Base-by-base conservation (phyloP, 176 grass and related monocot genomes). In the Musa acuminata region DNA sequence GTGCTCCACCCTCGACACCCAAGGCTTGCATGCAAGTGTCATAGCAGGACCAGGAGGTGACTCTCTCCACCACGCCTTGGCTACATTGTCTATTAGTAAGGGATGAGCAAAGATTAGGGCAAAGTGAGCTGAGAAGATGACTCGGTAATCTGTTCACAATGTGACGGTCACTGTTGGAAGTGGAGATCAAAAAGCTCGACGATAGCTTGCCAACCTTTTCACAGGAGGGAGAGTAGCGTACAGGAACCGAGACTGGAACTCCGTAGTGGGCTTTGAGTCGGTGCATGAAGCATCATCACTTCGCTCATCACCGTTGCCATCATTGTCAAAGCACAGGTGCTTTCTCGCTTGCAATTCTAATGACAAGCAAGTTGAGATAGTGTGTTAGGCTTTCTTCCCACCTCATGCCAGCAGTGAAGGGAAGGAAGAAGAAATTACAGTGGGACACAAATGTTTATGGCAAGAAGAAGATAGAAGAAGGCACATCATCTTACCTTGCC, bases 21-120 rank as follows among this genome's bases (percentile, higher is more conserved):
- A 85, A 75, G 62, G 75, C 78, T 81, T 90, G 87, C 90, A 88
- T 87, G 89, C 84, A 96, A 92, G 89, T 89, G 88, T 92, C 89
- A 75, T 85, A 79, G 74, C 80, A 84, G 83, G 83, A 88, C 83
- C 53, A 85, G 79, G 78, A 68, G 72, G 85, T 64, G 79, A 77
- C 80, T 83, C 13, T 77, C 79, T 82, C 83, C 81, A 80, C 82
- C 69, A 83, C 77, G 87, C 84, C 84, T 74, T 89, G 82, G 63
- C 83, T 86, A 10, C 85, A 80, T 87, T 87, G 88, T 74, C 81
- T 51, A 72, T 74, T 70, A 70, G 67, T 20, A 17, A 51, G 43
- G 1, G 43, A 13, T 59, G 13, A 59, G 57, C 57, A n/a, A 59
- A 59, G 14, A 14, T 70, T 77, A 90, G 78, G 48, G 72, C 71